Base-by-base conservation (phyloP, 2,329 filamentous ascomycete species). In the Colletotrichum sp. region DNA sequence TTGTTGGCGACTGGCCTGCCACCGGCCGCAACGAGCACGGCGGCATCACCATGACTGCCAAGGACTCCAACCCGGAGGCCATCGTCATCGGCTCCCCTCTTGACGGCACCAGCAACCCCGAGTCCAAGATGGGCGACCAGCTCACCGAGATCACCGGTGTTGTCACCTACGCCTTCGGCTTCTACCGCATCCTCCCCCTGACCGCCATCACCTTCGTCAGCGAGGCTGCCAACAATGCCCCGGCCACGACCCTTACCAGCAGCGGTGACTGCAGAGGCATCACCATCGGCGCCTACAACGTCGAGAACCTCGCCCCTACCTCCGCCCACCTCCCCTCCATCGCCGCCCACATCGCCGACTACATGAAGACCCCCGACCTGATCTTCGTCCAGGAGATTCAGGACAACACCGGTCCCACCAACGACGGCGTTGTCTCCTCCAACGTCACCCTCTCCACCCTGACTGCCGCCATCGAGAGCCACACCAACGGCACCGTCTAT, bases 331-430 rank as follows among this genome's bases (percentile, higher is more conserved):
- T 94, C 28, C 84, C 88, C n/a, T 84, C 83, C 15, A 88, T 95
- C n/a, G 91, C 93, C 3, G 84, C 86, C 10, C 92, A 95, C 79
- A 93, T 95, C 77, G 91, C 92, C 69, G 84, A 90, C 78, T 92
- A 92, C 83, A 85, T 95, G 77, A 88, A 88, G 75, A 89, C 89
- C 0, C 93, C 93, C 0, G 92, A 93, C 80, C 82, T 95, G 7
- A 80, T 95, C 73, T 94, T 94, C 81, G 80, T 95, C 5, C 93
- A 95, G 82, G 93, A 95, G 83, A 86, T 95, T 62, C 93, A 95
- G 83, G 93, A 95, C 81, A 87, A 93, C 85, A 89, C 87, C 55
- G 93, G 93, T 16, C 82, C 88, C 4, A 90, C 88, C 15, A 88
- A 94, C 81, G 89, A 94, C 78, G 92, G 89, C 76, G 87, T 89